A percentile compares a stretch with the other conserved stretches of the same genome.
Conservation (phyloP, 352 stramenopile species). For the Phytophthora ohioensis region DNA sequence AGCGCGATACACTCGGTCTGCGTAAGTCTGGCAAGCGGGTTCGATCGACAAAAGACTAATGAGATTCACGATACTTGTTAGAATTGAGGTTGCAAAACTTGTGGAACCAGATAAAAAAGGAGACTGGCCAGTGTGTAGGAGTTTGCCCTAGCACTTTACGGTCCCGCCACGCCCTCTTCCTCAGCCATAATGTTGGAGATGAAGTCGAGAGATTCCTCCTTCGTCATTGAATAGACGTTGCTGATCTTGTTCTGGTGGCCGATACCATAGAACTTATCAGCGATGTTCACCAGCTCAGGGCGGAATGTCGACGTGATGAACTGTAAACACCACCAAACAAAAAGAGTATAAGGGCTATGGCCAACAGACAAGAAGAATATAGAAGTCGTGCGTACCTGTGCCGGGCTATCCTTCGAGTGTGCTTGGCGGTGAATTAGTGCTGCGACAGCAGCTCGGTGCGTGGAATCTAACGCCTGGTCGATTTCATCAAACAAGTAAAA, state of each 20-base stretch:
- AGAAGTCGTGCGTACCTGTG: slow-evolving; percentile 83
- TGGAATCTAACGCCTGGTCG: slow-evolving; percentile 99
- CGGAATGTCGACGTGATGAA: slow-evolving; percentile 99
- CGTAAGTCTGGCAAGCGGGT: slow-evolving; percentile 80
- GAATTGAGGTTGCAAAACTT: slow-evolving; percentile 37
- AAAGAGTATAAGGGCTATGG: slow-evolving; percentile 15
- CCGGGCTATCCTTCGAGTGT: slow-evolving; percentile 94
- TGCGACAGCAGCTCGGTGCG: slow-evolving; percentile 96
- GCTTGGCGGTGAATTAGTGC: slow-evolving; percentile 97
- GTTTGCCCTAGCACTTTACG: slow-evolving; percentile 18
- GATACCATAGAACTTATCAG: slow-evolving; percentile 98
- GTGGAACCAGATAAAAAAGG: slow-evolving; percentile 22
- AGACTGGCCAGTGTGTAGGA: not conserved
- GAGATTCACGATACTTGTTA: slow-evolving; percentile 18
- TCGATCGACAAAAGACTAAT: slow-evolving; percentile 39
- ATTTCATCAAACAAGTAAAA: slow-evolving; percentile 99
- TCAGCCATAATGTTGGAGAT: slow-evolving; percentile 94
- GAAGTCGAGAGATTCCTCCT: slow-evolving; percentile 98
- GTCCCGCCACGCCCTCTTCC: slow-evolving; percentile 75
- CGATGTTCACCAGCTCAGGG: slow-evolving; percentile 98
- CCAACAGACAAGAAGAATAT: not conserved
- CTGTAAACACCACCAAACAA: slow-evolving; percentile 29
- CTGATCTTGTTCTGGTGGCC: slow-evolving; percentile 99
- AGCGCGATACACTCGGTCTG: slow-evolving; percentile 72
- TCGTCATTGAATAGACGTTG: slow-evolving; percentile 93